Conservation (phyloP, 352 stramenopile genomes). For the Pelagophyceae sp. region DNA sequence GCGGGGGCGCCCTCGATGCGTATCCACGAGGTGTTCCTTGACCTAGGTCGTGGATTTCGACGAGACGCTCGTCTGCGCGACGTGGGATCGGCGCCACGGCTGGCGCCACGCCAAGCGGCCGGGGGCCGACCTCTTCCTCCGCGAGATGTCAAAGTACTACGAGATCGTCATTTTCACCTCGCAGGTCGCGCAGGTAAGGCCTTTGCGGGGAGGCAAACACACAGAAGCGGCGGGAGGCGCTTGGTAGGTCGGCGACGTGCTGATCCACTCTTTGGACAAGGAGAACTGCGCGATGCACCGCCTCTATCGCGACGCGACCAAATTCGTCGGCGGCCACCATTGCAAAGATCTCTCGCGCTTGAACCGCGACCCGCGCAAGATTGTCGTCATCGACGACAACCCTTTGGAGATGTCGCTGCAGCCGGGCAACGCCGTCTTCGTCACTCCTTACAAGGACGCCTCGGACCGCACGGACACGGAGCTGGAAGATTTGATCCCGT, state of each 20-base stretch:
- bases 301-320: slow-evolving; percentile 54
- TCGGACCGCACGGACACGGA: slow-evolving; percentile 48
- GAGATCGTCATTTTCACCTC: slow-evolving; percentile 57
- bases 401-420: slow-evolving; percentile 44
- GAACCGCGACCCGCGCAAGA: slow-evolving; percentile 56
- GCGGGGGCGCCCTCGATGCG: no score
- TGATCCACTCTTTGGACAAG: slow-evolving; percentile 54
- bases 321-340: slow-evolving; percentile 56
- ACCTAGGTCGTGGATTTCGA: slow-evolving; percentile 77
- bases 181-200: slow-evolving; percentile 3
- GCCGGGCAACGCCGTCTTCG: slow-evolving; percentile 55
- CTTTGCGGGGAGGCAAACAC: no score
- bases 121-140: slow-evolving; percentile 70
- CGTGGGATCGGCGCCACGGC: slow-evolving; percentile 64
- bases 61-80: slow-evolving; percentile 62
- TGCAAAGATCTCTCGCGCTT: slow-evolving; percentile 57
- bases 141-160: slow-evolving; percentile 70
- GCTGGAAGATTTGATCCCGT: slow-evolving; percentile 52
- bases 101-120: slow-evolving; percentile 66
- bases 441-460: slow-evolving; percentile 57
- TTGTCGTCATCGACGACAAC: slow-evolving; percentile 60
- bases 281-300: slow-evolving; percentile 58
- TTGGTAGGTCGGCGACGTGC: slow-evolving; percentile 50
- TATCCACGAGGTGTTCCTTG: no score
- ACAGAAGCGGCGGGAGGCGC: no score